phyloP scores from a whole-genome alignment of 75 land plant genomes.

The Sequoia sempervirens region DNA sequence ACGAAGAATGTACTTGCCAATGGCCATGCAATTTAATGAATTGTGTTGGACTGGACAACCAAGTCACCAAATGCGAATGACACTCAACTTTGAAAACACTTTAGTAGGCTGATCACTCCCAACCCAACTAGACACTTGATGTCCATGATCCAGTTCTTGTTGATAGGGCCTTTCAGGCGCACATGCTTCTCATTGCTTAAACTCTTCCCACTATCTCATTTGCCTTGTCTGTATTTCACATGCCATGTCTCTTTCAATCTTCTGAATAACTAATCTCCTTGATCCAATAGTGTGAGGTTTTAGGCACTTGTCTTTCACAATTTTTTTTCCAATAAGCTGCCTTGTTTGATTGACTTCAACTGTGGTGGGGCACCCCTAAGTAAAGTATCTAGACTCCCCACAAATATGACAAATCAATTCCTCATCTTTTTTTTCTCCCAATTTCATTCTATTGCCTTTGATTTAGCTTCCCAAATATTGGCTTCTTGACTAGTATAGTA shows the following conservation, averaged over 20 bases:
- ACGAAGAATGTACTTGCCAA: too few relatives aligned
- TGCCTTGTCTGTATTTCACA: conserved; percentile 53
- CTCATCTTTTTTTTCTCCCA: conserved; percentile 78
- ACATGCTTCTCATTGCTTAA: conserved; percentile 19
- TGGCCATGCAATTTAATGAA: too few relatives aligned
- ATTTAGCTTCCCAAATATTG: conserved; percentile 97
- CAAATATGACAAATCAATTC: conserved; percentile 90
- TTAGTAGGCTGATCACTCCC: neutral
- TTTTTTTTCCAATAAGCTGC: conserved; percentile 30
- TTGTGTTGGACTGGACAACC: too few relatives aligned
- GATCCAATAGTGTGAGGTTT: conserved; percentile 53
- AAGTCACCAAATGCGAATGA: too few relatives aligned
- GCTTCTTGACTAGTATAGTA: conserved; percentile 96
- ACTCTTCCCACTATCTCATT: conserved; percentile 36
- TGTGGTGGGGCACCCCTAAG: conserved; percentile 67
- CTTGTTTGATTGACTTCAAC: conserved; percentile 33
- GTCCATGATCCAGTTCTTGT: conserved; percentile 15
- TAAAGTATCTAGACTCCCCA: conserved; percentile 96
- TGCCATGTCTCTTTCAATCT: conserved; percentile 82
- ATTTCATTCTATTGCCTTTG: conserved; percentile 93
- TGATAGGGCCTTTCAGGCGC: conserved; percentile 34
- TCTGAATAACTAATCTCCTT: conserved; percentile 51
- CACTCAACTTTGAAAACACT: too few relatives aligned
- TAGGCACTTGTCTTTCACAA: conserved; percentile 39
- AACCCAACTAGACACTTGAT: neutral